phyloP scores from a whole-genome alignment of 1,284 basidiomycete genomes.

The Anthracocystis walkeri region DNA sequence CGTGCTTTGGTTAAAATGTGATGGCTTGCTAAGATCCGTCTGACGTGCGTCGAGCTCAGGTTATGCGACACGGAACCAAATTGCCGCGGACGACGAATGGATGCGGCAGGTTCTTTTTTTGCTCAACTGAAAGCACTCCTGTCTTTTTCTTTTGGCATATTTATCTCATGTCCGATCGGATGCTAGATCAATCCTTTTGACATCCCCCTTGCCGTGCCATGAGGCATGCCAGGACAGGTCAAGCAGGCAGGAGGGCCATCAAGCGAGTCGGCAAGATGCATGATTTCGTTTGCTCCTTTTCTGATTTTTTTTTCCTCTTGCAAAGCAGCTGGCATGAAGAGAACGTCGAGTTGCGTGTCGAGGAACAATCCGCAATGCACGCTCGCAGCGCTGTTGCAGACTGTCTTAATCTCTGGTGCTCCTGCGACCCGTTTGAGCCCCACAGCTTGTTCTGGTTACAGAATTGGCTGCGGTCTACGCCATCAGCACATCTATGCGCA shows the following conservation, averaged over 20 bases:
- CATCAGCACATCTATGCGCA: neutral
- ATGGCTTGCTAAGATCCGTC: neutral
- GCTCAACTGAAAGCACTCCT: too few species aligned
- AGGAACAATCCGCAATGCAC: conserved; percentile 6
- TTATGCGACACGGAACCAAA: conserved; percentile 12
- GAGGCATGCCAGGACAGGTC: too few species aligned
- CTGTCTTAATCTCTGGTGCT: neutral
- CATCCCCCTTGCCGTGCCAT: too few species aligned
- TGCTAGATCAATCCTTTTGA: conserved; percentile 1
- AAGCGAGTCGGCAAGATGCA: too few species aligned
- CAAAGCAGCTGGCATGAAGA: conserved; percentile 3
- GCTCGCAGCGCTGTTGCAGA: conserved; percentile 7
- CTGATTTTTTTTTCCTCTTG: too few species aligned
- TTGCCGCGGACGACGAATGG: conserved; percentile 32
- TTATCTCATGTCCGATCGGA: neutral
- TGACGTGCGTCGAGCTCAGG: conserved; percentile 5
- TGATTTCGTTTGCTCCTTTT: neutral
- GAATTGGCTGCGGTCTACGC: neutral
- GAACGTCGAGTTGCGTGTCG: conserved; percentile 3
- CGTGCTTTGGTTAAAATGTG: too few species aligned
- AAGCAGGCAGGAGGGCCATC: too few species aligned
- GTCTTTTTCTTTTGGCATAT: neutral
- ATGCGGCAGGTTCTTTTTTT: conserved; percentile 20
- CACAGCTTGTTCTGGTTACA: neutral
- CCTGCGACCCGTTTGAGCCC: neutral